These are phyloP conservation scores for Spiromastix sp. DNA, from an alignment of 2,329 filamentous ascomycete species.

Conservation along the genomic window DNA sequence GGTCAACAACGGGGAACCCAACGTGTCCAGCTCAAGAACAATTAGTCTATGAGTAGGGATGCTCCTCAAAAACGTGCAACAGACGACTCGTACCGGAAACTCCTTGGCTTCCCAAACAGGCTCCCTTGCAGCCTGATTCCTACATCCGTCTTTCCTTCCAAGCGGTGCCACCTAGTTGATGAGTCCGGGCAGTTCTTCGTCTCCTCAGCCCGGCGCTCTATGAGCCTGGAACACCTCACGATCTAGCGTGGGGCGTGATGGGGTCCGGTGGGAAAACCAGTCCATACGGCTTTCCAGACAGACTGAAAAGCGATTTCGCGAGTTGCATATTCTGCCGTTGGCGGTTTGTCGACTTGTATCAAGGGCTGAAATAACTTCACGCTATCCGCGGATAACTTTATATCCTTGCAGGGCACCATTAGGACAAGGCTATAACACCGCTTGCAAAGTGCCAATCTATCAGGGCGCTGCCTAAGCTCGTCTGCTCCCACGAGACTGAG, in stretches of 20 bases:
- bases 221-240: not conserved
- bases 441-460: constrained; percentile 2
- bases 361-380: constrained; percentile 4
- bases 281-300: not conserved
- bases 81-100: not conserved
- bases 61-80: constrained; percentile 2
- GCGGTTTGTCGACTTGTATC: too few species aligned
- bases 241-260: not conserved
- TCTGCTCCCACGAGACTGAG: constrained; percentile 1
- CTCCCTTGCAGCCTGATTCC: not conserved
- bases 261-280: not conserved
- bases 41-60: constrained; percentile 1
- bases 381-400: constrained; percentile 2
- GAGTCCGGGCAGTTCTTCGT: constrained; percentile 2
- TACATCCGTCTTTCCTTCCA: not conserved
- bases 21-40: constrained; percentile 5
- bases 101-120: constrained; percentile 1
- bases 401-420: constrained; percentile 3
- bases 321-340: too few species aligned
- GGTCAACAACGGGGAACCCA: too few species aligned
- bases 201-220: not conserved
- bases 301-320: constrained; percentile 1
- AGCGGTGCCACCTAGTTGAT: constrained; percentile 1
- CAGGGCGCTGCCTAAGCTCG: constrained; percentile 1
- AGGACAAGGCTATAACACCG: constrained; percentile 3